Percentiles rank a stretch among this genome's conserved stretches.
Evolutionary conservation across 1,139 yeast species (phyloP).

Genomic region (Debaryomyces singareniensis): DNA sequence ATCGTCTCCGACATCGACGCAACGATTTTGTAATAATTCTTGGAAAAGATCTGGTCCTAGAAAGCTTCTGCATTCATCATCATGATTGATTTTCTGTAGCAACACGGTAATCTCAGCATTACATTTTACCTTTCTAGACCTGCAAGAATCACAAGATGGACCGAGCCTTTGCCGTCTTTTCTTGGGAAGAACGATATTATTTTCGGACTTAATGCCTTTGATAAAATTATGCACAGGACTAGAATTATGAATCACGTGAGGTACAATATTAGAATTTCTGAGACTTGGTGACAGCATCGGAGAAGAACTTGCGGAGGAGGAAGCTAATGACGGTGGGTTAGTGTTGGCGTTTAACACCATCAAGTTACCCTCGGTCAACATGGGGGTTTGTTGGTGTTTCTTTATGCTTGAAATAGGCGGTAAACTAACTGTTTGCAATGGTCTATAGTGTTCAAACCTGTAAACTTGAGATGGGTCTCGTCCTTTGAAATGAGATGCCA

Average conservation of each 20-base stretch:
- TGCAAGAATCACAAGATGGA: constrained; percentile 70
- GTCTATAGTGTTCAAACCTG: background rate
- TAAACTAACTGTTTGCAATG: background rate
- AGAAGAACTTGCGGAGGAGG: constrained; percentile 7
- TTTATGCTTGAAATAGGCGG: background rate
- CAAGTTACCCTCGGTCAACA: constrained; percentile 14
- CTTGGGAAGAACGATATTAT: constrained; percentile 1
- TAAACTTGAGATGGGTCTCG: background rate
- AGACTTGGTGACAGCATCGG: constrained; percentile 8
- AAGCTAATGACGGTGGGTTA: constrained; percentile 11
- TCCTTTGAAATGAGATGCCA: background rate
- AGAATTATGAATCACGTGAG: background rate
- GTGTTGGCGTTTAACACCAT: constrained; percentile 4
- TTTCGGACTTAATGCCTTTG: background rate
- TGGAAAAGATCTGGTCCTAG: constrained; percentile 1
- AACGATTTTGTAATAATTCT: constrained; percentile 4
- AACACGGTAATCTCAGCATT: constrained; percentile 50
- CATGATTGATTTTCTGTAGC: constrained; percentile 7
- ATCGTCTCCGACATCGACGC: constrained; percentile 5
- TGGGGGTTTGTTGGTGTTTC: constrained; percentile 2
- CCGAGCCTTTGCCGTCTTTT: constrained; percentile 62
- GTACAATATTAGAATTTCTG: constrained; percentile 1
- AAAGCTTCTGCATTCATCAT: constrained; percentile 3
- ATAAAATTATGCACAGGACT: too few species aligned
- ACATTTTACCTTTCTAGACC: constrained; percentile 69